Evolutionary conservation across 306 rosid species (phyloP).

Genomic region (Dalbergia oliveri): DNA sequence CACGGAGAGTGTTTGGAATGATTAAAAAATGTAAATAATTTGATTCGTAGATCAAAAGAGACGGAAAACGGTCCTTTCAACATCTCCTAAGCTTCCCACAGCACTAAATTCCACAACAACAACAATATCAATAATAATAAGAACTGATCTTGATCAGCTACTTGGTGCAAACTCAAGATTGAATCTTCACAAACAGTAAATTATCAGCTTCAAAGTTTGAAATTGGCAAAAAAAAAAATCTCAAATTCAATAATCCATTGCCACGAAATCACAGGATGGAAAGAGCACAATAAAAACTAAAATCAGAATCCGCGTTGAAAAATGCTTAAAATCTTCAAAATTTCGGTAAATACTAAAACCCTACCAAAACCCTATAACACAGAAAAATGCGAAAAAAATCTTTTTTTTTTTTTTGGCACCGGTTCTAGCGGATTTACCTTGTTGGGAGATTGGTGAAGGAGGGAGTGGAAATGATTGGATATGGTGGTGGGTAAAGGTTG

Average conservation of each 20-base stretch:
- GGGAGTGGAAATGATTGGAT: slow-evolving; percentile 59
- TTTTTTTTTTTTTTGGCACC: not conserved
- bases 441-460: slow-evolving; percentile 54
- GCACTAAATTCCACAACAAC: too few species aligned
- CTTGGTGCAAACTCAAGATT: not conserved
- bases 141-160: not conserved
- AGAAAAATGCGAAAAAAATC: slow-evolving; percentile 12
- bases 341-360: slow-evolving; percentile 59
- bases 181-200: not conserved
- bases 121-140: too few species aligned
- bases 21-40: too few species aligned
- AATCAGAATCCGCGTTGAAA: not conserved
- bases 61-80: slow-evolving; percentile 3
- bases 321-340: not conserved
- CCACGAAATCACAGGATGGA: not conserved
- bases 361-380: slow-evolving; percentile 66
- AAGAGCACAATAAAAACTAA: too few species aligned
- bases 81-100: too few species aligned
- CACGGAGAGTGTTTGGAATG: too few species aligned
- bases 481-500: slow-evolving; percentile 50
- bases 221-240: not conserved
- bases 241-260: not conserved
- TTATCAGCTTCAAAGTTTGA: not conserved
- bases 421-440: slow-evolving; percentile 53
- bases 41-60: not conserved